phyloP scores from a whole-genome alignment of 2,329 filamentous ascomycete genomes.

The Didymosphaeria variabile region DNA sequence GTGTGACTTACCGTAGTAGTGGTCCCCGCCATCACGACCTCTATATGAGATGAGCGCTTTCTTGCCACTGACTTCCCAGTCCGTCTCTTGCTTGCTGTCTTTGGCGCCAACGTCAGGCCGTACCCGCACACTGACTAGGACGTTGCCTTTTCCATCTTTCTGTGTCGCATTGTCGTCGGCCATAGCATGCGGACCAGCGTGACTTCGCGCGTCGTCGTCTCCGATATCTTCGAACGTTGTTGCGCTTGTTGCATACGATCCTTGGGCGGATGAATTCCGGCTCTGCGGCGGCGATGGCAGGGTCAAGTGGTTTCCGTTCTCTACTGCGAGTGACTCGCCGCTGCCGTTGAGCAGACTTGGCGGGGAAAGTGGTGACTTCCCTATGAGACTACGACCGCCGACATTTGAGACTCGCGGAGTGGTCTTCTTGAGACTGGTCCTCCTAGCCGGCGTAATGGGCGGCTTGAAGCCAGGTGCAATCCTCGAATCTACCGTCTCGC shows the following conservation, averaged over 20 bases:
- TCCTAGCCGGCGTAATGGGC: conserved; percentile 40
- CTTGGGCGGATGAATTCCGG: conserved; percentile 89
- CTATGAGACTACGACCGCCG: conserved; percentile 40
- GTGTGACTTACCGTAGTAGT: conserved; percentile 78
- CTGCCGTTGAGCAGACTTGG: conserved; percentile 82
- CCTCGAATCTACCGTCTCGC: conserved; percentile 45
- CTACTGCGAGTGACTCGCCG: conserved; percentile 78
- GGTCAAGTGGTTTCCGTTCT: conserved; percentile 69
- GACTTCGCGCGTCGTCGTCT: conserved; percentile 68
- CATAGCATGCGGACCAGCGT: conserved; percentile 37
- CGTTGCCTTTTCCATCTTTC: conserved; percentile 89
- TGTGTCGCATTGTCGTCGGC: conserved; percentile 34
- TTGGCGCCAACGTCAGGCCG: conserved; percentile 79
- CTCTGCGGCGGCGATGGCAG: conserved; percentile 86
- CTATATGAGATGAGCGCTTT: conserved; percentile 82
- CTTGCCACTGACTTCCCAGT: conserved; percentile 92
- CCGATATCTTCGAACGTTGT: conserved; percentile 85
- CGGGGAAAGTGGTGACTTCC: conserved; percentile 57
- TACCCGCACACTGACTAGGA: conserved; percentile 93
- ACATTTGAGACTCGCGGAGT: conserved; percentile 58
- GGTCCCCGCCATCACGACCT: conserved; percentile 90
- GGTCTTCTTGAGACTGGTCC: conserved; percentile 58
- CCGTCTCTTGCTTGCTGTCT: conserved; percentile 73
- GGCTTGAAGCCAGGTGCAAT: conserved; percentile 38
- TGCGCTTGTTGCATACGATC: conserved; percentile 86